phyloP scores from a whole-genome alignment of 352 stramenopile genomes.

The Globisporangium cederbergense region DNA sequence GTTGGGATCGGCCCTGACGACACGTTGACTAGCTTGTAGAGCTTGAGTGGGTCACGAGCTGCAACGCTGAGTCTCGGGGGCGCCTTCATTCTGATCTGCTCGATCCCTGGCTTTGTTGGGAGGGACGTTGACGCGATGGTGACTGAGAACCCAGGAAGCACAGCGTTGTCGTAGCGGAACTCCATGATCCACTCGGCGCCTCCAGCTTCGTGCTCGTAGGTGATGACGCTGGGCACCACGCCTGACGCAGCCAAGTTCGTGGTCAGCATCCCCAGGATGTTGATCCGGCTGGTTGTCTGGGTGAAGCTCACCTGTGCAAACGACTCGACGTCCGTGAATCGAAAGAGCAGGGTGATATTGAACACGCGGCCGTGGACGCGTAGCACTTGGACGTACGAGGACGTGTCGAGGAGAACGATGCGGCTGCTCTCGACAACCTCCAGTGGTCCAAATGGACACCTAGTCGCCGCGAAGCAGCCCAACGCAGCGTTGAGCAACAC shows the following conservation, averaged over 20 bases:
- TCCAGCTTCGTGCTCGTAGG: conserved; percentile 12
- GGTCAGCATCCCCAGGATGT: not conserved
- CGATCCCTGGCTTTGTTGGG: conserved; percentile 5
- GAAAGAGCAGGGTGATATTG: conserved; percentile 11
- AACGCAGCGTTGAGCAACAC: conserved; percentile 9
- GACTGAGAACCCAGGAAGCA: conserved; percentile 18
- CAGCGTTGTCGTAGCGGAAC: conserved; percentile 16
- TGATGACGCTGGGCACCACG: not conserved
- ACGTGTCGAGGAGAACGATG: conserved; percentile 13
- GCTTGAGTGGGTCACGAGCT: conserved; percentile 3
- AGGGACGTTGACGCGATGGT: not conserved
- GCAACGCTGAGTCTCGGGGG: conserved; percentile 1
- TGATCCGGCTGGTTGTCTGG: not conserved
- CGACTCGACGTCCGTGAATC: not conserved
- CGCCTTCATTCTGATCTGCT: conserved; percentile 13
- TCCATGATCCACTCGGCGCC: conserved; percentile 16
- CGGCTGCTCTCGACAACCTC: conserved; percentile 7
- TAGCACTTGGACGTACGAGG: conserved; percentile 19
- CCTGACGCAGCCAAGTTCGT: not conserved
- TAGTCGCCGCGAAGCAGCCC: conserved; percentile 16
- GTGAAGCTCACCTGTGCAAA: not conserved
- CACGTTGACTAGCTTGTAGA: not conserved
- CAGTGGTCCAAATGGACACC: conserved; percentile 25
- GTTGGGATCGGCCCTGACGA: not conserved
- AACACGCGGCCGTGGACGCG: conserved; percentile 11